Evolutionary conservation across 768 basidiomycete genomes (phyloP).

Genomic region (Tremella mesenterica): DNA sequence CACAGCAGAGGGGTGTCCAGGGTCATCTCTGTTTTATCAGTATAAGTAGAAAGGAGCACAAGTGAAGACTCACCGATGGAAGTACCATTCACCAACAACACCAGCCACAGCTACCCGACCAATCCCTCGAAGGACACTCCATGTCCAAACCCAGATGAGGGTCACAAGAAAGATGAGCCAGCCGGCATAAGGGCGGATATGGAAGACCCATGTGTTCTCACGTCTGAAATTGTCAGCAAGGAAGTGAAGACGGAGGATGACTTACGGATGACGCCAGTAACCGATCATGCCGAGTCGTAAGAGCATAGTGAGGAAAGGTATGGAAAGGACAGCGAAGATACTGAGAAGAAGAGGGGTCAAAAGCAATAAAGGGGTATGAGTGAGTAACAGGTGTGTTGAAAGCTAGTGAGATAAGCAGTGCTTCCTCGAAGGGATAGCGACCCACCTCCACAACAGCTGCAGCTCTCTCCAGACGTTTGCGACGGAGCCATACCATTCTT

Average conservation of each 20-base stretch:
- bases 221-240: conserved; percentile 3
- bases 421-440: neutral
- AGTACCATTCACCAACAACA: conserved; percentile 89
- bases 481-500: conserved; percentile 50
- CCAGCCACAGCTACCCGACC: conserved; percentile 67
- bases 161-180: conserved; percentile 58
- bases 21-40: conserved; percentile 22
- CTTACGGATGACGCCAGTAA: conserved; percentile 43
- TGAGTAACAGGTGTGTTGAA: conserved; percentile 39
- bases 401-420: conserved; percentile 20
- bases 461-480: conserved; percentile 55
- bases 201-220: conserved; percentile 50
- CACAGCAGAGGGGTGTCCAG: conserved; percentile 17
- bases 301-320: conserved; percentile 42
- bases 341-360: conserved; percentile 41
- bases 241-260: neutral
- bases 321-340: conserved; percentile 34
- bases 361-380: conserved; percentile 41
- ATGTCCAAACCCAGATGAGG: conserved; percentile 61
- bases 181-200: conserved; percentile 59
- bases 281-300: conserved; percentile 42
- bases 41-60: no score
- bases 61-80: conserved; percentile 53
- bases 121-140: conserved; percentile 69
- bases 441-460: conserved; percentile 46